These are phyloP conservation scores for Dichotomocladium elegans DNA, from an alignment of 371 early-diverging fungal genomes.

Conservation along the genomic window DNA sequence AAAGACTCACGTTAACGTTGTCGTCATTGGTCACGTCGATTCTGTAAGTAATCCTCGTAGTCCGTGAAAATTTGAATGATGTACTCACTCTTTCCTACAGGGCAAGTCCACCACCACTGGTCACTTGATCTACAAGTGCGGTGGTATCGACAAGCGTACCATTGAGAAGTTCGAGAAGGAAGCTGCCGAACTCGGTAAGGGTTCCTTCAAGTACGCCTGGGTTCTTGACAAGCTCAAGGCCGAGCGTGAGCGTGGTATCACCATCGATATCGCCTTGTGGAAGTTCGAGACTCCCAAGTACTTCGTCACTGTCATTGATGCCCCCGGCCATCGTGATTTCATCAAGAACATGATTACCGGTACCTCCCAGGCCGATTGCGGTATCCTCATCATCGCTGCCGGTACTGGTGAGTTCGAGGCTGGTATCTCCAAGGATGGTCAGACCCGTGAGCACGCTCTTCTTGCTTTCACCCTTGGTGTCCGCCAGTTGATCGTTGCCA, in stretches of 20 bases:
- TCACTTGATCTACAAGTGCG: constrained; percentile 98
- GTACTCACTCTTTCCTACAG: constrained; percentile 50
- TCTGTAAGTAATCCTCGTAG: constrained; percentile 20
- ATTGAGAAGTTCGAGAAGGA: constrained; percentile 99
- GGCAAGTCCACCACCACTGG: constrained; percentile 56
- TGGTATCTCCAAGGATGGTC: constrained; percentile 96
- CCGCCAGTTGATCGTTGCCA: constrained; percentile 92
- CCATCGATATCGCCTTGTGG: constrained; percentile 85
- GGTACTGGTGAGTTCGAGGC: constrained; percentile 96
- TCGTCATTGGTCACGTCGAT: constrained; percentile 78
- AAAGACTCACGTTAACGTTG: constrained; percentile 90
- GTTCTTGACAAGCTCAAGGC: constrained; percentile 96
- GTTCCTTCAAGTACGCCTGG: constrained; percentile 97
- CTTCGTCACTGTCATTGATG: constrained; percentile 95
- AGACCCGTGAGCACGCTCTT: constrained; percentile 98
- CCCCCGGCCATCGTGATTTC: constrained; percentile 99
- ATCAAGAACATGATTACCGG: constrained; percentile 99
- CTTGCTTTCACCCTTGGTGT: constrained; percentile 96
- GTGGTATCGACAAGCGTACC: constrained; percentile 98
- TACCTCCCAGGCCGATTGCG: constrained; percentile 76
- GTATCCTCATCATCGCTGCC: constrained; percentile 93
- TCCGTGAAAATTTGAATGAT: too few relatives aligned
- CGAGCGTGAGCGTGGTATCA: constrained; percentile 96
- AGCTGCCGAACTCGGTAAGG: constrained; percentile 96
- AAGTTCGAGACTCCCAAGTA: constrained; percentile 96